Evolutionary conservation across 2,329 filamentous ascomycete species (phyloP).

Genomic region (Ceratocystis alfenasii): DNA sequence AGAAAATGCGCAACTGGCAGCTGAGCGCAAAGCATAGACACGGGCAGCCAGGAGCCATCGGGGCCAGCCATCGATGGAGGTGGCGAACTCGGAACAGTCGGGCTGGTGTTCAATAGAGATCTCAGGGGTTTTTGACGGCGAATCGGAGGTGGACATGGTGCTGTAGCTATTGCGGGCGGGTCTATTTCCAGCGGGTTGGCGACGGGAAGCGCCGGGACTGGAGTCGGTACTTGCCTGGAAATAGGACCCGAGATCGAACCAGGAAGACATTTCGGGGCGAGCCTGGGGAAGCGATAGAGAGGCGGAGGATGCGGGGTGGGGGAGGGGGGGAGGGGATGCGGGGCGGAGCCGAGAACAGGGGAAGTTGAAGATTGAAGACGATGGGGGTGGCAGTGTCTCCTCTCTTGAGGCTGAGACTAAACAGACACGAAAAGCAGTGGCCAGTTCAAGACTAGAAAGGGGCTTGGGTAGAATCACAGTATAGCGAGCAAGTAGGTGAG

Average conservation of each 20-base stretch:
- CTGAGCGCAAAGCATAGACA: conserved; percentile 35
- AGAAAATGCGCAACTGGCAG: conserved; percentile 34
- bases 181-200: neutral
- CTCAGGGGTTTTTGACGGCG: conserved; percentile 1
- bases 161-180: conserved; percentile 17
- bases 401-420: neutral
- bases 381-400: neutral
- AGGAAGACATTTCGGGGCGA: conserved; percentile 10
- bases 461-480: too few species aligned
- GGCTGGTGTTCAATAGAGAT: conserved; percentile 18
- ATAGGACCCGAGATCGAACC: conserved; percentile 19
- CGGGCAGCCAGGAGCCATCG: conserved; percentile 35
- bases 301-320: neutral
- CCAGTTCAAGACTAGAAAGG: neutral
- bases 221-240: conserved; percentile 13
- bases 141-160: conserved; percentile 9
- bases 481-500: neutral
- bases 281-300: too few species aligned
- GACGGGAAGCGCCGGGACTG: conserved; percentile 17
- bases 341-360: neutral
- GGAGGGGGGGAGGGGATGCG: neutral
- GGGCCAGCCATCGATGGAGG: conserved; percentile 35
- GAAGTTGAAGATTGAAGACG: neutral
- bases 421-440: neutral
- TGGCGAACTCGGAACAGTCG: conserved; percentile 31